Conservation (phyloP, 768 basidiomycete species). For the Suillus discolor region DNA sequence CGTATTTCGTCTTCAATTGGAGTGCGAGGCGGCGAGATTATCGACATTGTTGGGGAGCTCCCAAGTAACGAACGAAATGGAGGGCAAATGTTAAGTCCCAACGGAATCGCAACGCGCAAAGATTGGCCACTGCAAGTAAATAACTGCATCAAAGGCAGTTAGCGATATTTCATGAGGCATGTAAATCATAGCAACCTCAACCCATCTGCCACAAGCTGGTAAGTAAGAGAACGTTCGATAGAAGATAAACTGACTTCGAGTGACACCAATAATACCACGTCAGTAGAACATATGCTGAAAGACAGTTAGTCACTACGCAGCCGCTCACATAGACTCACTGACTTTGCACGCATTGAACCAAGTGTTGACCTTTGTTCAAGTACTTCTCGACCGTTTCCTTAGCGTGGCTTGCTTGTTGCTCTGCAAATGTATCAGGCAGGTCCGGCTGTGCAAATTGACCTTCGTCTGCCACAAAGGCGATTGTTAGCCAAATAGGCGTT, state of each 20-base stretch:
- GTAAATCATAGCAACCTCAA: constrained; percentile 51
- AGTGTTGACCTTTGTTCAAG: constrained; percentile 52
- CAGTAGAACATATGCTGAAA: constrained; percentile 60
- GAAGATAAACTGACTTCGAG: constrained; percentile 50
- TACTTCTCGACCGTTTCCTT: constrained; percentile 50
- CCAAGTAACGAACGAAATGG: constrained; percentile 70
- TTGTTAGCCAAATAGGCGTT: not conserved
- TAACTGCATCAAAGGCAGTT: constrained; percentile 43
- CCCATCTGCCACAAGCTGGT: constrained; percentile 52
- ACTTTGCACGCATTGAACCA: constrained; percentile 69
- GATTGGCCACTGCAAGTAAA: constrained; percentile 60
- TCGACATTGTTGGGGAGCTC: constrained; percentile 54
- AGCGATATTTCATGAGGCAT: not conserved
- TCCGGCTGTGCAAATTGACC: constrained; percentile 9
- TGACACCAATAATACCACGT: constrained; percentile 78
- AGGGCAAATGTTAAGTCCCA: constrained; percentile 68
- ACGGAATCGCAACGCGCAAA: constrained; percentile 60
- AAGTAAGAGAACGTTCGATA: not conserved
- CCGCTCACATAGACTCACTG: constrained; percentile 10
- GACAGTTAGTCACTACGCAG: not conserved
- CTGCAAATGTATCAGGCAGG: constrained; percentile 58
- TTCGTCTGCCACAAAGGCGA: not conserved
- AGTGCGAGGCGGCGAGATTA: constrained; percentile 59
- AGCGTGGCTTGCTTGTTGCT: constrained; percentile 61
- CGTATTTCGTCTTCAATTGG: constrained; percentile 72